Percentiles rank a stretch among this genome's conserved stretches.
Evolutionary conservation across 2,329 filamentous ascomycete genomes (phyloP).

Genomic region (Zymoseptoria crescenta): DNA sequence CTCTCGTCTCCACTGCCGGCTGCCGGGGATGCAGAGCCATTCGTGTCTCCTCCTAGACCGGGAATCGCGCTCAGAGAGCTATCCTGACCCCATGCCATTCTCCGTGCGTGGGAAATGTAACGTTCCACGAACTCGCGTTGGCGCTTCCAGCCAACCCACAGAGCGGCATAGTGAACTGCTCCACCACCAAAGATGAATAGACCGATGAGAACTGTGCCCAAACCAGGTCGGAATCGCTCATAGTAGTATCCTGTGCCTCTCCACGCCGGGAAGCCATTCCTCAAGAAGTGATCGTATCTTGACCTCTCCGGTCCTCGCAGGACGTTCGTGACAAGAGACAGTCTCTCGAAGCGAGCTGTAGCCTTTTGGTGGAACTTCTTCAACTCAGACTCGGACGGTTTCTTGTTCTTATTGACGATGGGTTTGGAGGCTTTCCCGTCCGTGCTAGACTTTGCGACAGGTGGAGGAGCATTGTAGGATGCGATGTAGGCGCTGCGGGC

Average conservation of each 20-base stretch:
- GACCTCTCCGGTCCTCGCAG: conserved; percentile 72
- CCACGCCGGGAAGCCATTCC: conserved; percentile 91
- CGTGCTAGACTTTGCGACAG: conserved; percentile 32
- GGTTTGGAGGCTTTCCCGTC: conserved; percentile 46
- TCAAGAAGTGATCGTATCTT: conserved; percentile 89
- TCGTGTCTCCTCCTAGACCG: conserved; percentile 45
- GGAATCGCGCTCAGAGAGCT: conserved; percentile 59
- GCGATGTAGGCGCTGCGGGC: conserved; percentile 75
- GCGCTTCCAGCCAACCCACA: conserved; percentile 81
- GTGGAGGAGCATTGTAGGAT: conserved; percentile 52
- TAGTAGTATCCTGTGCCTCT: conserved; percentile 99
- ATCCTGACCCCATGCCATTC: conserved; percentile 84
- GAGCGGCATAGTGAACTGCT: conserved; percentile 74
- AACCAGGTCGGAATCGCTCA: conserved; percentile 79
- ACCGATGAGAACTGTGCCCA: conserved; percentile 75
- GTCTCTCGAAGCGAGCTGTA: conserved; percentile 71
- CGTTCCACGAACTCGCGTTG: conserved; percentile 85
- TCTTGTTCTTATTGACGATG: conserved; percentile 60
- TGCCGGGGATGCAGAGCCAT: conserved; percentile 34
- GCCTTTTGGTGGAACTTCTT: conserved; percentile 72
- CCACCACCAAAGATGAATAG: conserved; percentile 78
- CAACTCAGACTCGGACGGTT: conserved; percentile 66
- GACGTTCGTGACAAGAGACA: conserved; percentile 78
- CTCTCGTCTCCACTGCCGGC: conserved; percentile 38
- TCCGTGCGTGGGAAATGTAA: conserved; percentile 83